These are phyloP conservation scores for Aspergillus melleus DNA, from an alignment of 2,329 filamentous ascomycete species.

Conservation along the genomic window DNA sequence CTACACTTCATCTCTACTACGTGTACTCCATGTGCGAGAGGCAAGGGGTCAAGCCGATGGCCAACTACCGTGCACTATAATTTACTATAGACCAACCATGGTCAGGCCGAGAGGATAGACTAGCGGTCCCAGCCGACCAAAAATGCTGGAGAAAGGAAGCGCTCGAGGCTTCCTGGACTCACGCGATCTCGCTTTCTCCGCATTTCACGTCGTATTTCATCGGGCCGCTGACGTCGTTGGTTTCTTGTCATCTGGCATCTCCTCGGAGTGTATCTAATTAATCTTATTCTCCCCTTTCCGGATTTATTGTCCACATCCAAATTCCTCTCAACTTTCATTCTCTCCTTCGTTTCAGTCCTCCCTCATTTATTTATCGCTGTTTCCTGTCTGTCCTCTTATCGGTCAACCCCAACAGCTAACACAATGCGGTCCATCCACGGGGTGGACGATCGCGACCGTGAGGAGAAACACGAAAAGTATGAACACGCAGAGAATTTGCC, in stretches of 20 bases:
- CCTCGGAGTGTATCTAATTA: no score
- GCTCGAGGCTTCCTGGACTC: background rate
- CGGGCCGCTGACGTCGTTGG: background rate
- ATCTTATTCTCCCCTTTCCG: background rate
- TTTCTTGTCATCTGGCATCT: no score
- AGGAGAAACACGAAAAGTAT: slow-evolving; percentile 1
- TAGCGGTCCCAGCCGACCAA: background rate
- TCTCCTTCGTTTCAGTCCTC: background rate
- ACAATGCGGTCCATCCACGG: background rate
- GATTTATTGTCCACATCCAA: no score
- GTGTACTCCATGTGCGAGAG: no score
- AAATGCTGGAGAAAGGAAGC: no score
- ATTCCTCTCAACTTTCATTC: background rate
- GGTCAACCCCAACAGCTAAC: background rate
- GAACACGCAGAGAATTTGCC: background rate
- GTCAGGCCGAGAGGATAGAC: background rate
- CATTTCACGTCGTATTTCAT: background rate
- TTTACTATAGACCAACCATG: background rate
- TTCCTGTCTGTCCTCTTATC: background rate
- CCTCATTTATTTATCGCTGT: background rate
- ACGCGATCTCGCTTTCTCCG: background rate
- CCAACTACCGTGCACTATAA: no score
- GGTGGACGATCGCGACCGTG: slow-evolving; percentile 1
- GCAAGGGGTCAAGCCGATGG: no score
- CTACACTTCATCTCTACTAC: no score